Percentiles rank a stretch among this genome's conserved stretches.
Conservation (phyloP, 1,284 basidiomycete species). For the Moesziomyces aphidis region DNA sequence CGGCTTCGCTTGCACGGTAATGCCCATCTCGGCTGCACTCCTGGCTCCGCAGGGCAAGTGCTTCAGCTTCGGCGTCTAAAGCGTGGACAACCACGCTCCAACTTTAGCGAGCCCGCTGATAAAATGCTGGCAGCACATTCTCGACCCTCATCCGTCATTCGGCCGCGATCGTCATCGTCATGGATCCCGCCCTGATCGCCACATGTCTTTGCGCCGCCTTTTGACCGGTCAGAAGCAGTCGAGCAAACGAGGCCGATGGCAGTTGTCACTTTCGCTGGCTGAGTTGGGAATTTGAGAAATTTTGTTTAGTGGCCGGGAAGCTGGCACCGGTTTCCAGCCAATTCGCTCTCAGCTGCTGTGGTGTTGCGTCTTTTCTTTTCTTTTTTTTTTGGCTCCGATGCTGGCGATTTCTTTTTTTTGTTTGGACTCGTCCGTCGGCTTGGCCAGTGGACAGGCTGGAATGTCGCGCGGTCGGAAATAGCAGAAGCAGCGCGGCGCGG, state of each 20-base stretch:
- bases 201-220: too few relatives aligned
- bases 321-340: not conserved
- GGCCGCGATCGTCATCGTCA: too few relatives aligned
- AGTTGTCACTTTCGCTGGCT: not conserved
- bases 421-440: not conserved
- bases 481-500: not conserved
- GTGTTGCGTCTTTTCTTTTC: not conserved
- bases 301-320: not conserved
- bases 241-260: too few relatives aligned
- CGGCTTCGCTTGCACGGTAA: not conserved
- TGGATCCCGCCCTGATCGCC: too few relatives aligned
- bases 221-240: too few relatives aligned
- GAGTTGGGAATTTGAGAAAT: not conserved
- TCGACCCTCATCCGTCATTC: not conserved
- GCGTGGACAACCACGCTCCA: not conserved
- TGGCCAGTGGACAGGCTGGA: not conserved
- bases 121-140: not conserved
- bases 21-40: not conserved
- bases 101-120: not conserved
- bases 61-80: not conserved
- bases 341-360: not conserved
- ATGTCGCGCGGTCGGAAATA: not conserved
- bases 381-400: not conserved
- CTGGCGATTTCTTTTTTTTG: not conserved
- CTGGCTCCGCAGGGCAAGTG: not conserved